These are phyloP conservation scores for Euphorbia celastroides DNA, from an alignment of 441 rosid genomes.

Conservation along the genomic window DNA sequence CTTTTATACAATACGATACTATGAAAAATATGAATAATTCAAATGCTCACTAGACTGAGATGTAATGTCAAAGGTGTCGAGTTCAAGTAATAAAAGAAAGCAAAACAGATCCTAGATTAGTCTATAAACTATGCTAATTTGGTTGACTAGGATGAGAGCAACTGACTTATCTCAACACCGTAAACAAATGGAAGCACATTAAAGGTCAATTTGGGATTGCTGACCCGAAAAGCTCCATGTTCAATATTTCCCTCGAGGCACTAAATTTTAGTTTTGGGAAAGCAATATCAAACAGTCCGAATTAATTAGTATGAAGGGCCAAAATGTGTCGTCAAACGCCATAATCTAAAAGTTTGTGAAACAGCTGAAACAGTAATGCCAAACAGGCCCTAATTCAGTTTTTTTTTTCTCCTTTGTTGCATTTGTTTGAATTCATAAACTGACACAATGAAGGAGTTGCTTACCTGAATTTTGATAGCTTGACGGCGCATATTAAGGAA, in stretches of 20 bases:
- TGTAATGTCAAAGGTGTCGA: too few species aligned
- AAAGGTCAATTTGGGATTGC: too few species aligned
- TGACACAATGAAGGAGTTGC: conserved; percentile 12
- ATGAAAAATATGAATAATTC: not conserved
- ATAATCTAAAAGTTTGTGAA: too few species aligned
- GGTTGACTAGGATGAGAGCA: conserved; percentile 5
- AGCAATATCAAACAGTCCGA: too few species aligned
- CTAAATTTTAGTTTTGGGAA: too few species aligned
- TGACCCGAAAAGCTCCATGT: too few species aligned
- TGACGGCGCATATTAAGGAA: conserved; percentile 73
- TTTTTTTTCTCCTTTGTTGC: not conserved
- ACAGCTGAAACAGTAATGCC: too few species aligned
- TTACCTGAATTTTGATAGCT: conserved; percentile 81
- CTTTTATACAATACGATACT: not conserved
- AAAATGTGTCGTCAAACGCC: too few species aligned
- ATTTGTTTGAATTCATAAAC: not conserved
- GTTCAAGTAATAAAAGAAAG: too few species aligned
- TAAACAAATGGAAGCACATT: not conserved
- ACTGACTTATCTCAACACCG: not conserved
- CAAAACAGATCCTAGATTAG: too few species aligned
- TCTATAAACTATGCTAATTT: not conserved
- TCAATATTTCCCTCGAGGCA: too few species aligned
- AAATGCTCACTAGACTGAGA: not conserved
- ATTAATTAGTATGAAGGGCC: too few species aligned
- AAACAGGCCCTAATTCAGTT: not conserved